Base-by-base conservation (phyloP, 768 basidiomycete genomes). In the Lactarius trivialis region DNA sequence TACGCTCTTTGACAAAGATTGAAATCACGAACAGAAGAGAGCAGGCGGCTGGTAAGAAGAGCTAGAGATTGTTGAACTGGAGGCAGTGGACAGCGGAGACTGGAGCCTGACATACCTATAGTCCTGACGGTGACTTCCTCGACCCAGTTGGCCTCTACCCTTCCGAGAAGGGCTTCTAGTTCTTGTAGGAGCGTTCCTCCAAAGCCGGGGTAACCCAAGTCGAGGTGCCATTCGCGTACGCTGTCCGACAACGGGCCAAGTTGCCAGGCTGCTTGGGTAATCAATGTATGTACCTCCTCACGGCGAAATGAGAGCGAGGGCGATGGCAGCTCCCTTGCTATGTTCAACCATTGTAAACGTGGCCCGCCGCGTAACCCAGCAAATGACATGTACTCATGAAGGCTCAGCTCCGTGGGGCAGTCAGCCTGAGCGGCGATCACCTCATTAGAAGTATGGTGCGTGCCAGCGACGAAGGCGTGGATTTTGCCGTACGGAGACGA, bases 331-430 rank as follows among this genome's bases (percentile, higher is more conserved):
- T 79, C 79, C 17, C 37, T 39, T 14, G 37, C 14, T 39, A 39
- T 39, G 37, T 39, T 39, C 2, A 39, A 6, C 37, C 80, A 82
- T 56, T 82, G 81, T 0, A 83, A 61, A 2, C 59, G 67, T 0
- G 71, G 59, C 0, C 82, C 82, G 45, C 76, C 73, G 11, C 82
- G 78, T 32, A 83, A 63, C 54, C 73, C 70, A n/a, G 74, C 76
- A 53, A 82, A 83, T 0, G 77, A 72, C 17, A 76, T 71, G 36
- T 72, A 78, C 61, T 83, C 81, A 32, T 83, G 79, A 2, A 79
- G 62, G 11, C 66, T 73, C 26, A 83, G 69, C 4, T 75, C 70
- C 24, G 45, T 45, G 11, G 76, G 76, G 60, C 79, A 81, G 9
- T 71, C 67, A 0, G 62, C 65, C 64, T 82, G 81, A n/a, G 70